A percentile compares a stretch with the other conserved stretches of the same genome.
Evolutionary conservation across 192 early-diverging fungal genomes (phyloP).

Genomic region (Hyaloraphidium curvatum): DNA sequence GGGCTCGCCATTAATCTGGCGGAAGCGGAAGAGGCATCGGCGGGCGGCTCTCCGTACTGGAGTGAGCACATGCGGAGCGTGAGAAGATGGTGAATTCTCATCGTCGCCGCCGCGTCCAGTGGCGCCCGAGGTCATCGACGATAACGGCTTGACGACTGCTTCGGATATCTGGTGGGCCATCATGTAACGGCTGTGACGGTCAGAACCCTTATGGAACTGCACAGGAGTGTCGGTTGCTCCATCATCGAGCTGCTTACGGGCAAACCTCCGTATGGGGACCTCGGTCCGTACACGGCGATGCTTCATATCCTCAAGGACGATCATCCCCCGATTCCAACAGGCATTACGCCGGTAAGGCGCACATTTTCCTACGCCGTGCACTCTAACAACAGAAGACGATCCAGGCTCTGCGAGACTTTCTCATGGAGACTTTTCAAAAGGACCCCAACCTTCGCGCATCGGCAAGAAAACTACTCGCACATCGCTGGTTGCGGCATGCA

Average conservation of each 20-base stretch:
- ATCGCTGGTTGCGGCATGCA: slow-evolving; percentile 45
- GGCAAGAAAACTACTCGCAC: slow-evolving; percentile 47
- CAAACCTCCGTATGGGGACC: slow-evolving; percentile 45
- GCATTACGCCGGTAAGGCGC: slow-evolving; percentile 27
- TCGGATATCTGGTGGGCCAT: slow-evolving; percentile 35
- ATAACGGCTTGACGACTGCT: slow-evolving; percentile 29
- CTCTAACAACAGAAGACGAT: not conserved
- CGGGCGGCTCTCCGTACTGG: slow-evolving; percentile 8
- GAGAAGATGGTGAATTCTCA: too few species aligned
- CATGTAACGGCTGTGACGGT: not conserved
- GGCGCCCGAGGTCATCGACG: slow-evolving; percentile 8
- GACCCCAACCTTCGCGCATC: slow-evolving; percentile 48
- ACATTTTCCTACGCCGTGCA: not conserved
- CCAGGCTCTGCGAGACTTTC: slow-evolving; percentile 55
- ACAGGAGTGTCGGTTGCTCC: slow-evolving; percentile 15
- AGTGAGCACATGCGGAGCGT: too few species aligned
- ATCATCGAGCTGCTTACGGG: slow-evolving; percentile 49
- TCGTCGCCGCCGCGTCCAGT: not conserved
- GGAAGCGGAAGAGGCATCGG: slow-evolving; percentile 2
- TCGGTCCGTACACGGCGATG: slow-evolving; percentile 49
- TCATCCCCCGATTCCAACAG: slow-evolving; percentile 47
- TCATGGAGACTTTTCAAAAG: slow-evolving; percentile 70
- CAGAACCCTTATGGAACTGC: not conserved
- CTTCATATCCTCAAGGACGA: slow-evolving; percentile 53
- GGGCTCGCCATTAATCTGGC: slow-evolving; percentile 5